Conservation (phyloP, 441 rosid species). For the Kokia cookei region DNA sequence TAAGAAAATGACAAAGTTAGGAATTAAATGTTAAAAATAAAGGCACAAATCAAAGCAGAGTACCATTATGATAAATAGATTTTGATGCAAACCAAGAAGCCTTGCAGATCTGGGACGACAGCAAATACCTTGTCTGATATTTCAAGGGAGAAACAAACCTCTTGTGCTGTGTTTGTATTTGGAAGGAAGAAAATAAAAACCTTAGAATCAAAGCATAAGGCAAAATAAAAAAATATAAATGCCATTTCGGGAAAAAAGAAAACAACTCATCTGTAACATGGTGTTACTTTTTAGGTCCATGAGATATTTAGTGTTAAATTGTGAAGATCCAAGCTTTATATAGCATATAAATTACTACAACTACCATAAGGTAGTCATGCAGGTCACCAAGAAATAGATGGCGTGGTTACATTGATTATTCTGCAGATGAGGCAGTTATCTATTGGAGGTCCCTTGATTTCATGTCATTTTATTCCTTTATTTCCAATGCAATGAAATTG, state of each 20-base stretch:
- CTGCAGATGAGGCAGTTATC: neutral
- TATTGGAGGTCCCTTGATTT: neutral
- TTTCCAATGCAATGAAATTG: neutral
- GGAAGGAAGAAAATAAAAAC: neutral
- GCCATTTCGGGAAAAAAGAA: neutral
- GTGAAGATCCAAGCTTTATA: neutral
- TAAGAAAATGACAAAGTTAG: neutral
- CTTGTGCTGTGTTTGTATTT: constrained; percentile 66
- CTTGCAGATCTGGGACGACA: constrained; percentile 97
- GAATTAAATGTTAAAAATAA: neutral
- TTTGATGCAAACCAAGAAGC: constrained; percentile 62
- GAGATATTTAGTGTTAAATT: neutral
- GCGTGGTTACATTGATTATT: neutral
- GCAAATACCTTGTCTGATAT: constrained; percentile 36
- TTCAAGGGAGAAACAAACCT: constrained; percentile 13
- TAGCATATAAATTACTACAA: neutral
- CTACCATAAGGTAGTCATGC: neutral
- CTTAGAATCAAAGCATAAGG: neutral
- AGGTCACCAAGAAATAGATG: neutral
- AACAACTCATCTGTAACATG: neutral
- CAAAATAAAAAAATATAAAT: neutral
- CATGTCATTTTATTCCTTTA: neutral
- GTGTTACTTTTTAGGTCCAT: neutral
- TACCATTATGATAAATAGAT: neutral
- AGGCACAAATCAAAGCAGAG: neutral